These are phyloP conservation scores for Sporisorium iseilematis-ciliati DNA, from an alignment of 1,284 basidiomycete species.

Conservation along the genomic window DNA sequence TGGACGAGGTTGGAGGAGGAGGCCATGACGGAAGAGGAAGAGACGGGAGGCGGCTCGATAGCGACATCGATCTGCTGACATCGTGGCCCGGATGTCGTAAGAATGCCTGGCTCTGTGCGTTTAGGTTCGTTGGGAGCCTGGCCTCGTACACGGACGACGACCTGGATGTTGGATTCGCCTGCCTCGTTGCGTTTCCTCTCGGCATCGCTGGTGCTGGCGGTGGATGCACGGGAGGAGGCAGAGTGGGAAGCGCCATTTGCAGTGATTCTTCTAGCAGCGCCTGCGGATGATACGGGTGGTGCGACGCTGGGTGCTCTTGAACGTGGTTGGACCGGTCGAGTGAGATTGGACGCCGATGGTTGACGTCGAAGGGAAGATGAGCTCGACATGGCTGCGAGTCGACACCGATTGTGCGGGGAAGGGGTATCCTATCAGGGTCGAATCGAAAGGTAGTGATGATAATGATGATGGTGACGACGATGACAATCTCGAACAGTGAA, in stretches of 20 bases:
- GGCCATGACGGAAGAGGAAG: slow-evolving; percentile 37
- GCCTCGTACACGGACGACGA: slow-evolving; percentile 65
- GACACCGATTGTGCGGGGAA: background rate
- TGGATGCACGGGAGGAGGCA: slow-evolving; percentile 27
- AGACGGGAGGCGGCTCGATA: slow-evolving; percentile 52
- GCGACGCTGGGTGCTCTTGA: slow-evolving; percentile 48
- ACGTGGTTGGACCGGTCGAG: slow-evolving; percentile 36
- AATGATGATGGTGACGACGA: slow-evolving; percentile 22
- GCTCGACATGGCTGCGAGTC: slow-evolving; percentile 36
- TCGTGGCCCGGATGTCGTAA: slow-evolving; percentile 59
- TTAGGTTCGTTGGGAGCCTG: slow-evolving; percentile 47
- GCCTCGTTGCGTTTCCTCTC: slow-evolving; percentile 28
- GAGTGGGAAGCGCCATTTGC: slow-evolving; percentile 18
- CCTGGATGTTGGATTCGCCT: slow-evolving; percentile 64
- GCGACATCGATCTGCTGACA: slow-evolving; percentile 60
- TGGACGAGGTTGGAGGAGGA: slow-evolving; percentile 40
- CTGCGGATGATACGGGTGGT: slow-evolving; percentile 39
- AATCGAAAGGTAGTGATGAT: background rate
- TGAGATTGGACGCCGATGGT: slow-evolving; percentile 38
- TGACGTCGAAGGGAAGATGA: slow-evolving; percentile 36
- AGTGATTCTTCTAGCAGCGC: slow-evolving; percentile 35
- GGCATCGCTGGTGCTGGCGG: slow-evolving; percentile 24
- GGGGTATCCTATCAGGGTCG: slow-evolving; percentile 1
- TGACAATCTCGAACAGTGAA: background rate
- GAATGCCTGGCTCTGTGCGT: slow-evolving; percentile 35